phyloP scores from a whole-genome alignment of 2,329 filamentous ascomycete species.

The Fusarium paranaense region DNA sequence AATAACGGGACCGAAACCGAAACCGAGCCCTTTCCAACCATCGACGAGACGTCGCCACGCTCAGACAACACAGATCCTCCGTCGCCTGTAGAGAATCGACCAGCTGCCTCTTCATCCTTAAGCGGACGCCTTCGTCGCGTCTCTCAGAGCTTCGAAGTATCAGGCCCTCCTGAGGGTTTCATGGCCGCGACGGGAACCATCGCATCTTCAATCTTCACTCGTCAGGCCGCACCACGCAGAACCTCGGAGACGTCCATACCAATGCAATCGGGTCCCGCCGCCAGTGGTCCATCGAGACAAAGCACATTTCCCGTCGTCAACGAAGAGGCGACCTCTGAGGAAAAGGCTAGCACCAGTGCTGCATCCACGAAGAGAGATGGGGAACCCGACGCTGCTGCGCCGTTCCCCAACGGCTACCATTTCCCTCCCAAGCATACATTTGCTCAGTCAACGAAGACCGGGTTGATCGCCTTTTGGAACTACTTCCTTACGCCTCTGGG shows the following conservation, averaged over 20 bases:
- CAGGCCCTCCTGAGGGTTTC: conserved; percentile 60
- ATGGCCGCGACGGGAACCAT: conserved; percentile 60
- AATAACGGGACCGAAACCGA: conserved; percentile 24
- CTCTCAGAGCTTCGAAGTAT: conserved; percentile 57
- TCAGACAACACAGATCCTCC: conserved; percentile 18
- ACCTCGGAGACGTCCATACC: conserved; percentile 32
- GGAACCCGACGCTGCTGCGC: conserved; percentile 49
- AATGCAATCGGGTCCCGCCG: conserved; percentile 28
- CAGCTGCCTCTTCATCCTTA: conserved; percentile 48
- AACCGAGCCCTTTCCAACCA: conserved; percentile 44
- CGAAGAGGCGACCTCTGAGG: conserved; percentile 31
- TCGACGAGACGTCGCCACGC: conserved; percentile 36
- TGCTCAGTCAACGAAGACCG: conserved; percentile 68
- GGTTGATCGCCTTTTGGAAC: conserved; percentile 72
- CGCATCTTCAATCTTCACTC: conserved; percentile 53
- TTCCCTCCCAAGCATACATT: conserved; percentile 72
- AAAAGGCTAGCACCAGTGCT: conserved; percentile 8
- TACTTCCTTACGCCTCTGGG: conserved; percentile 82
- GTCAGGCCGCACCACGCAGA: conserved; percentile 34
- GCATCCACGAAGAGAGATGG: conserved; percentile 18
- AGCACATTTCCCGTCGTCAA: conserved; percentile 32
- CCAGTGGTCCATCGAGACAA: conserved; percentile 40
- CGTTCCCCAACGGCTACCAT: conserved; percentile 73
- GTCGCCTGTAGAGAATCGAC: conserved; percentile 35
- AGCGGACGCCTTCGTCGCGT: conserved; percentile 48